Base-by-base conservation (phyloP, 305 asterid species). In the Ajuga reptans region DNA sequence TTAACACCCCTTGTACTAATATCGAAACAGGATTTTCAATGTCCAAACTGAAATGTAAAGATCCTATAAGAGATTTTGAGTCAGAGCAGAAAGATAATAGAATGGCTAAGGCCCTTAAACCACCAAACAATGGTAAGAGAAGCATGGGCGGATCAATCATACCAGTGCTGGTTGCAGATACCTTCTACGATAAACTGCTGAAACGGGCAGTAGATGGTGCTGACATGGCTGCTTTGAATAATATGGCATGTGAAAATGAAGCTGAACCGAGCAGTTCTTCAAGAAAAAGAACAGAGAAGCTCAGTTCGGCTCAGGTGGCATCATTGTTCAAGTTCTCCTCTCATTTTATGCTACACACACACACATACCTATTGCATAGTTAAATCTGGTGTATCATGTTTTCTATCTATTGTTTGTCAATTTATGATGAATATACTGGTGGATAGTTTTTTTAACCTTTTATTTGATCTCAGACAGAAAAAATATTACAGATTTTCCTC, bases 121-220 rank as follows among this genome's bases (percentile, higher is more conserved):
- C 27, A 21, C 27, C 27, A 21, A 21, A 21, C 27, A 14, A 36
- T 15, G 15, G 9, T 33, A 59, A 8, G 39, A 33, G 16, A 9
- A 16, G 55, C 6, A 21, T 15, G 37, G 45, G 62, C 6, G 53
- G n/a, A 12, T 42, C 71, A 3, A 45, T 73, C 45, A 36, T 76
- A 33, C 77, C 77, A 4, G 18, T 71, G 29, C 29, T 76, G 24
- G 46, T 76, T 33, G 80, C 59, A 12, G 80, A 76, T 9, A 76
- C 80, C 33, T 76, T 71, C 68, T 69, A 42, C 36, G 75, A 69
- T 51, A 50, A 47, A 18, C 34, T 42, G 61, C 72, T 73, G 39
- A 73, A 64, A 16, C 42, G 4, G 21, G 66, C 53, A 6, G 63
- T 54, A 7, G 79, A 78, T 17, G 77, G 76, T 33, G 50, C 52